Percentiles rank a stretch among this genome's conserved stretches.
Conservation (phyloP, 768 basidiomycete species). For the Suillus fuscotomentosus region DNA sequence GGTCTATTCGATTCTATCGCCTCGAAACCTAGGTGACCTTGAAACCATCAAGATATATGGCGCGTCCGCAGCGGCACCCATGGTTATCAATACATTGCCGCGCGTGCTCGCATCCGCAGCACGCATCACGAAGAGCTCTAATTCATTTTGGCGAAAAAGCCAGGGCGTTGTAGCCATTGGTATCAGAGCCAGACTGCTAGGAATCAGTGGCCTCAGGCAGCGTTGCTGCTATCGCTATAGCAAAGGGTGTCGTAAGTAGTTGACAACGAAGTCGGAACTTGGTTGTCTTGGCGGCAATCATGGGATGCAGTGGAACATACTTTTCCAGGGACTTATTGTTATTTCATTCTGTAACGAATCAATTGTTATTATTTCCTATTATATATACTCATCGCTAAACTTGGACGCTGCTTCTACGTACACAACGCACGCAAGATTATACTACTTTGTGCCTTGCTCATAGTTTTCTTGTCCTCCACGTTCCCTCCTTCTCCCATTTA, state of each 20-base stretch:
- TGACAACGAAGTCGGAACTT: not conserved
- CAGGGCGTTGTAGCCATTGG: too few species aligned
- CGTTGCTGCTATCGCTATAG: not conserved
- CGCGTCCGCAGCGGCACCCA: too few species aligned
- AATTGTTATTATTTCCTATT: not conserved
- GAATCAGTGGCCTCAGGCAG: too few species aligned
- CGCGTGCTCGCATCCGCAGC: too few species aligned
- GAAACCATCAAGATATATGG: too few species aligned
- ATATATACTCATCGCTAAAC: not conserved
- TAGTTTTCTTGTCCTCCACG: not conserved
- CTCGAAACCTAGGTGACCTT: too few species aligned
- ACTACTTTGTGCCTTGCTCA: slow-evolving; percentile 2
- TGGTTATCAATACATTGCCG: too few species aligned
- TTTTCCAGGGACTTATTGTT: not conserved
- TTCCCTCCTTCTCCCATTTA: not conserved
- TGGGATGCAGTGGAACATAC: not conserved
- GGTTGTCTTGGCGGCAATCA: slow-evolving; percentile 6
- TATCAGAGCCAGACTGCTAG: too few species aligned
- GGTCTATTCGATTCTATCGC: too few species aligned
- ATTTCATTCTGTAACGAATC: not conserved
- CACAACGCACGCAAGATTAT: not conserved
- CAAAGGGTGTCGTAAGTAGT: not conserved
- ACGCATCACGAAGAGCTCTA: too few species aligned
- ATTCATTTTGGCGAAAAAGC: too few species aligned
- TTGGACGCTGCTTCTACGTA: not conserved